A percentile compares a stretch with the other conserved stretches of the same genome.
phyloP scores from a whole-genome alignment of 768 basidiomycete genomes.

The Lactifluus pinguis region DNA sequence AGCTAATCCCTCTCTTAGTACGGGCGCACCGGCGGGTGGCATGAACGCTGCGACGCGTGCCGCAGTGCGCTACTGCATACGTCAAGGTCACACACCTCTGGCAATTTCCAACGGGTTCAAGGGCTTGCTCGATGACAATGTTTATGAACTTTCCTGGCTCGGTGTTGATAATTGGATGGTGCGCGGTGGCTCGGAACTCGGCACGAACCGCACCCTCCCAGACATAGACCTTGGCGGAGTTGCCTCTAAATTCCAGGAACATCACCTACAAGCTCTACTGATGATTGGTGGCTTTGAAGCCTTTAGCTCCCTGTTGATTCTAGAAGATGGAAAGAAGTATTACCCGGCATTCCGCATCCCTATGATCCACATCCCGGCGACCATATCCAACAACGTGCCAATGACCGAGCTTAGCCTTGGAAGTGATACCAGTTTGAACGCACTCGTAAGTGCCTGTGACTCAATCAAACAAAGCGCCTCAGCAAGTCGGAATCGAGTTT shows the following conservation, averaged over 20 bases:
- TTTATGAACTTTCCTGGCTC: slow-evolving; percentile 87
- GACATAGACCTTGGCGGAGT: slow-evolving; percentile 80
- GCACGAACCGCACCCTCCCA: slow-evolving; percentile 88
- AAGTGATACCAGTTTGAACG: slow-evolving; percentile 95
- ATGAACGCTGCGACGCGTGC: slow-evolving; percentile 98
- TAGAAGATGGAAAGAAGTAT: slow-evolving; percentile 70
- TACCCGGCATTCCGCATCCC: slow-evolving; percentile 95
- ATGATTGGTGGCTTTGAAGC: slow-evolving; percentile 97
- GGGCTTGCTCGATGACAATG: slow-evolving; percentile 83
- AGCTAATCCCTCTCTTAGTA: slow-evolving; percentile 36
- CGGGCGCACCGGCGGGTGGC: slow-evolving; percentile 95
- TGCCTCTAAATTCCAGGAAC: slow-evolving; percentile 86
- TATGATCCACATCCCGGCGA: slow-evolving; percentile 92
- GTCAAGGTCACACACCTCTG: slow-evolving; percentile 87
- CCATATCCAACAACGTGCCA: slow-evolving; percentile 97
- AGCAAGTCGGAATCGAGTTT: slow-evolving; percentile 91
- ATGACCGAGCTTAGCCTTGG: slow-evolving; percentile 94
- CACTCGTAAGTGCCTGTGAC: slow-evolving; percentile 94
- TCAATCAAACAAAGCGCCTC: slow-evolving; percentile 98
- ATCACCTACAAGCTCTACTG: slow-evolving; percentile 67
- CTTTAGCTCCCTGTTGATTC: slow-evolving; percentile 65
- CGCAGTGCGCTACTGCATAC: slow-evolving; percentile 86
- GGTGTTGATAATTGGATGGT: slow-evolving; percentile 95
- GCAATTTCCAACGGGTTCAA: slow-evolving; percentile 94
- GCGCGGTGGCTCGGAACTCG: slow-evolving; percentile 94